Percentiles rank a stretch among this genome's conserved stretches.
These are phyloP conservation scores for Melocanna baccifera DNA, from an alignment of 176 grass and related monocot species.

Conservation along the genomic window DNA sequence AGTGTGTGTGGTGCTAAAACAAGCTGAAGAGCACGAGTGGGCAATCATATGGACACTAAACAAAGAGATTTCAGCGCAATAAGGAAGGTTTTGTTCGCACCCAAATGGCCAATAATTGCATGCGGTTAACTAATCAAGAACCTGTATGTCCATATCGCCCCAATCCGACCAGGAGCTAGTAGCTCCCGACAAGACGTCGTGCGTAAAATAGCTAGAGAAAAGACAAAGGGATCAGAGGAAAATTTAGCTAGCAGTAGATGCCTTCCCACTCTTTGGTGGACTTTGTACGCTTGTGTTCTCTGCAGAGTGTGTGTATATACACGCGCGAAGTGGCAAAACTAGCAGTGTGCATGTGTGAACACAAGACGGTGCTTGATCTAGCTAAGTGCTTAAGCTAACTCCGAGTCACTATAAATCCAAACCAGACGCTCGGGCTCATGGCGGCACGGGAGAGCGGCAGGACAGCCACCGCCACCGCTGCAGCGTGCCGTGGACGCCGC, in stretches of 20 bases:
- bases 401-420: background rate
- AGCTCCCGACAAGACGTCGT: conserved; percentile 26
- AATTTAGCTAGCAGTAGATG: conserved; percentile 32
- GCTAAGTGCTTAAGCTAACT: background rate
- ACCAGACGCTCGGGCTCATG: background rate
- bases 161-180: conserved; percentile 26
- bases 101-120: conserved; percentile 53
- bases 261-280: conserved; percentile 6
- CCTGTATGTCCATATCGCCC: conserved; percentile 19
- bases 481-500: conserved; percentile 25
- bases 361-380: background rate
- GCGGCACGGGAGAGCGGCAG: conserved; percentile 35
- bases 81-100: conserved; percentile 20
- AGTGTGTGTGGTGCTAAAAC: background rate
- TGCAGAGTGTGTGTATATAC: background rate
- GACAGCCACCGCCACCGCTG: background rate
- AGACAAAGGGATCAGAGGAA: conserved; percentile 24
- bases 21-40: conserved; percentile 30
- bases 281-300: background rate
- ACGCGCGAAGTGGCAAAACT: background rate
- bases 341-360: conserved; percentile 9
- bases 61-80: conserved; percentile 2
- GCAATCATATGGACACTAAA: conserved; percentile 33
- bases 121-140: background rate
- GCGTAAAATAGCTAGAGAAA: conserved; percentile 6